phyloP scores from a whole-genome alignment of 192 early-diverging fungal species.

The Chytriomyces hyalinus region DNA sequence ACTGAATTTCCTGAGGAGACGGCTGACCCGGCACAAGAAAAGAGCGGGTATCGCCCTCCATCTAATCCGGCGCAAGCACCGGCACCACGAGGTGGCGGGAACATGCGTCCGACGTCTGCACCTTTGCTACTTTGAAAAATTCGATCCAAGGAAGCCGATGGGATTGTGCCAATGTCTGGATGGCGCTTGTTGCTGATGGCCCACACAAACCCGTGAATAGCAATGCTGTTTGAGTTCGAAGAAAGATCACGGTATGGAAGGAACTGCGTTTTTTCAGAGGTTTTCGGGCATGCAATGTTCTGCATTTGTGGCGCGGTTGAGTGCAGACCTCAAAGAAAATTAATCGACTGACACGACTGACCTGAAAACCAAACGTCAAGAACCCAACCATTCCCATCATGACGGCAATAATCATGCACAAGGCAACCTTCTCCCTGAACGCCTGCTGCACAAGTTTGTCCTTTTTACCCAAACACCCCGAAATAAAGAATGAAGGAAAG shows the following conservation, averaged over 20 bases:
- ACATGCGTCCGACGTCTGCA: constrained; percentile 9
- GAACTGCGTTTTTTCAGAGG: not conserved
- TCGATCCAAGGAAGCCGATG: not conserved
- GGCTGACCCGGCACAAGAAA: constrained; percentile 7
- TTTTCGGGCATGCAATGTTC: constrained; percentile 1
- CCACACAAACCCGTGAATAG: constrained; percentile 3
- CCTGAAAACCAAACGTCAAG: constrained; percentile 50
- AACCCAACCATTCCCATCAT: constrained; percentile 49
- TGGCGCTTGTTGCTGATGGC: not conserved
- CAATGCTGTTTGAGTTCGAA: not conserved
- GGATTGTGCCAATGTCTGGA: not conserved
- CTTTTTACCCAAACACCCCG: constrained; percentile 28
- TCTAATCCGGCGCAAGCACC: constrained; percentile 24
- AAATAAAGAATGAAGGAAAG: constrained; percentile 20
- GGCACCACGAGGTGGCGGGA: not conserved
- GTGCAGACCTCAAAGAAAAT: not conserved
- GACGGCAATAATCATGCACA: constrained; percentile 50
- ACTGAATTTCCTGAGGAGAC: not conserved
- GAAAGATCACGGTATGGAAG: constrained; percentile 4
- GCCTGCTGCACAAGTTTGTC: constrained; percentile 49
- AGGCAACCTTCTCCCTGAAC: constrained; percentile 55
- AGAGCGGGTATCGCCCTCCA: constrained; percentile 16
- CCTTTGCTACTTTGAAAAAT: not conserved
- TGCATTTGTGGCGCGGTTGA: not conserved
- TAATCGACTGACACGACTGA: not conserved